Evolutionary conservation across 2,329 filamentous ascomycete species (phyloP).

Genomic region (Graphium sp.): DNA sequence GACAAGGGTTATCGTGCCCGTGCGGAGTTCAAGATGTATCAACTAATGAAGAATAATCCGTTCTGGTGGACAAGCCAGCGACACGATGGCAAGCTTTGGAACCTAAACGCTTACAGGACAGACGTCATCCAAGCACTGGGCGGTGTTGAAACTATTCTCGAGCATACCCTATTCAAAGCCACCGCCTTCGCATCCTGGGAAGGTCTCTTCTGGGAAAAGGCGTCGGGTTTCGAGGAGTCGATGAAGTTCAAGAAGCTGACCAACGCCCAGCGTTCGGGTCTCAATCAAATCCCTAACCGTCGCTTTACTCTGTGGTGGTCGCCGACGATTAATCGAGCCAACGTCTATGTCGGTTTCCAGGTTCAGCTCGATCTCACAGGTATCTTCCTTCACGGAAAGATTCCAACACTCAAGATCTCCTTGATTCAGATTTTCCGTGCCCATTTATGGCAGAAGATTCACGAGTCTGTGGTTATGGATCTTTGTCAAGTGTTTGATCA

Average conservation of each 20-base stretch:
- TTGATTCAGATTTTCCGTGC: constrained; percentile 98
- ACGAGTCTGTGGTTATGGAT: constrained; percentile 98
- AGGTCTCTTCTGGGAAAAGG: constrained; percentile 80
- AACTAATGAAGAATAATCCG: constrained; percentile 97
- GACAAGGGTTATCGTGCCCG: constrained; percentile 95
- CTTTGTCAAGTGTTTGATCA: constrained; percentile 97
- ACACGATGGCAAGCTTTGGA: constrained; percentile 96
- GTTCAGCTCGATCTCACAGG: constrained; percentile 94
- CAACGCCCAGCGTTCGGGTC: constrained; percentile 87
- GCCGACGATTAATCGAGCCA: constrained; percentile 81
- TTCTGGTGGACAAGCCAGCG: constrained; percentile 99
- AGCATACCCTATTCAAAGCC: constrained; percentile 92
- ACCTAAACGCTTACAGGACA: constrained; percentile 85
- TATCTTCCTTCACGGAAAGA: constrained; percentile 98
- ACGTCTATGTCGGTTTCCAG: constrained; percentile 98
- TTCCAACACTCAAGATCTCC: constrained; percentile 93
- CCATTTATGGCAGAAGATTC: constrained; percentile 99
- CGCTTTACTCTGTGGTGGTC: constrained; percentile 98
- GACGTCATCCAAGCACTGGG: constrained; percentile 93
- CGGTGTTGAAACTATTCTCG: constrained; percentile 93
- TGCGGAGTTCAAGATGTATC: constrained; percentile 95
- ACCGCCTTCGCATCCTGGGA: constrained; percentile 97
- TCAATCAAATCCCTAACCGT: constrained; percentile 97
- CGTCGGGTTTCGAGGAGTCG: constrained; percentile 33
- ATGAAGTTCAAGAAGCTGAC: constrained; percentile 99